Evolutionary conservation across 169 alveolate genomes (phyloP).

Genomic region (Plasmodium inui): DNA sequence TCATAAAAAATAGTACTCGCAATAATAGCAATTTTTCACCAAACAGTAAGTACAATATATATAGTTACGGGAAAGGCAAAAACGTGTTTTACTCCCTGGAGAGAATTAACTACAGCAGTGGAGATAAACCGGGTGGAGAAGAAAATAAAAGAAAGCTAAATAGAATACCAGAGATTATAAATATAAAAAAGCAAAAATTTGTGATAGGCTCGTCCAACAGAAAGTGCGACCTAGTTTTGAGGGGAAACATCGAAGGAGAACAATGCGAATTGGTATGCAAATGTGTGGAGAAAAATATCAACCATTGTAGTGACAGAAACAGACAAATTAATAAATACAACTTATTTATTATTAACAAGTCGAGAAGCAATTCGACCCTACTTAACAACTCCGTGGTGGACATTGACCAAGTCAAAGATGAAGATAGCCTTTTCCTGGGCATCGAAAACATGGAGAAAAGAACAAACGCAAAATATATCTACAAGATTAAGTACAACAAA

Average conservation of each 20-base stretch:
- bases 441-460: slow-evolving; percentile 27
- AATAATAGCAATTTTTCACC: slow-evolving; percentile 21
- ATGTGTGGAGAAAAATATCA: slow-evolving; percentile 60
- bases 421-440: slow-evolving; percentile 47
- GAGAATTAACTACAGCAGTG: slow-evolving; percentile 46
- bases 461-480: slow-evolving; percentile 53
- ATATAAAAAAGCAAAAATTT: slow-evolving; percentile 63
- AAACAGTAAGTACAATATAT: slow-evolving; percentile 42
- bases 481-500: slow-evolving; percentile 63
- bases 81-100: slow-evolving; percentile 28
- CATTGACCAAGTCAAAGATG: slow-evolving; percentile 64
- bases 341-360: slow-evolving; percentile 63
- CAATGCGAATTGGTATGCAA: slow-evolving; percentile 64
- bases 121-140: neutral
- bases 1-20: slow-evolving; percentile 23
- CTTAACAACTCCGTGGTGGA: slow-evolving; percentile 39
- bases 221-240: slow-evolving; percentile 57
- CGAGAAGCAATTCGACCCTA: slow-evolving; percentile 23
- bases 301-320: slow-evolving; percentile 35
- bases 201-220: slow-evolving; percentile 54
- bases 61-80: slow-evolving; percentile 43
- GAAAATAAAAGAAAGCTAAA: slow-evolving; percentile 47
- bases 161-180: slow-evolving; percentile 34
- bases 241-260: slow-evolving; percentile 65
- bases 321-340: slow-evolving; percentile 69